phyloP scores from a whole-genome alignment of 495 filamentous ascomycete genomes.

The Aspergillus nanangensis region DNA sequence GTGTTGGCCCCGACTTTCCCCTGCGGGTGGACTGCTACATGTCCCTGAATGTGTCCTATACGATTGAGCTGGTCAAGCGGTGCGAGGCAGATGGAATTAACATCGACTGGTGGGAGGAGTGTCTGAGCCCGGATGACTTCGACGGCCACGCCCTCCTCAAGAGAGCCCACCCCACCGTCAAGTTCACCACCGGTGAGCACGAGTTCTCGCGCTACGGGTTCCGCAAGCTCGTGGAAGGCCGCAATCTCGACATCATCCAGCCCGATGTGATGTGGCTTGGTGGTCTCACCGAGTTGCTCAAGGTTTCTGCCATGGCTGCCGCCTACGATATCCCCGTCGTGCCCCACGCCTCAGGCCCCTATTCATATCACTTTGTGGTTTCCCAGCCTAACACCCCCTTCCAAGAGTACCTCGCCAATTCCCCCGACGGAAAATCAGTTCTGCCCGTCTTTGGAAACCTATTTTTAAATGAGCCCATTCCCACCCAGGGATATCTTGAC shows the following conservation, averaged over 20 bases:
- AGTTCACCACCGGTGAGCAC: constrained; percentile 94
- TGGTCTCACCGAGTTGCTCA: constrained; percentile 86
- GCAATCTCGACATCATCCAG: constrained; percentile 89
- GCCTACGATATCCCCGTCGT: constrained; percentile 93
- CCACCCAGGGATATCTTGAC: constrained; percentile 73
- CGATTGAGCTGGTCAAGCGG: constrained; percentile 80
- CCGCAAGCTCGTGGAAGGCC: constrained; percentile 87
- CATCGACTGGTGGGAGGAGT: constrained; percentile 98
- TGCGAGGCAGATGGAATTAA: constrained; percentile 73
- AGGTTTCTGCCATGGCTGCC: constrained; percentile 79
- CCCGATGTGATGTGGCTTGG: constrained; percentile 97
- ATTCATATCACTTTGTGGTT: constrained; percentile 92
- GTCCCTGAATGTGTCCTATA: constrained; percentile 88
- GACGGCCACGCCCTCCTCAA: constrained; percentile 87
- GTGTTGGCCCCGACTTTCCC: constrained; percentile 83
- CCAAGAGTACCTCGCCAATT: constrained; percentile 93
- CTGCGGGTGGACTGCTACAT: constrained; percentile 97
- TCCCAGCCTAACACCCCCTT: constrained; percentile 88
- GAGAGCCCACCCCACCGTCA: constrained; percentile 80
- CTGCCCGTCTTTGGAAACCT: constrained; percentile 87
- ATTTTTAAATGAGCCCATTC: constrained; percentile 87
- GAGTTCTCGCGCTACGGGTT: constrained; percentile 91
- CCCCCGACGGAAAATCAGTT: constrained; percentile 81
- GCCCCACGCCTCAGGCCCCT: constrained; percentile 87
- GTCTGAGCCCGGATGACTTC: constrained; percentile 81